A percentile compares a stretch with the other conserved stretches of the same genome.
These are phyloP conservation scores for Gypsophila paniculata DNA, from an alignment of 179 eudicot species.

Conservation along the genomic window DNA sequence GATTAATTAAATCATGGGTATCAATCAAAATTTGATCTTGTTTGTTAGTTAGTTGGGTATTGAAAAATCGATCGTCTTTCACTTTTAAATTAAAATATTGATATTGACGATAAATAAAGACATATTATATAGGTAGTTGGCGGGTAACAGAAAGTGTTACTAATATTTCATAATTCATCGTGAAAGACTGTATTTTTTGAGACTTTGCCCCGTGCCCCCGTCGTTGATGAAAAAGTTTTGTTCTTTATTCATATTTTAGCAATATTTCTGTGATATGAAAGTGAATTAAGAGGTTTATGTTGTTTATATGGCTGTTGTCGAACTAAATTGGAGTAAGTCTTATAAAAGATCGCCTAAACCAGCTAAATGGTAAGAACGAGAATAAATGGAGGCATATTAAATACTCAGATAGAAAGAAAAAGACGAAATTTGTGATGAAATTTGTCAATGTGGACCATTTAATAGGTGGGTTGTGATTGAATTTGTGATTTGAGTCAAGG, in stretches of 20 bases:
- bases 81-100: too few relatives aligned
- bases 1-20: constrained; percentile 9
- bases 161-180: too few relatives aligned
- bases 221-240: background rate
- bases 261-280: background rate
- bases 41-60: background rate
- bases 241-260: constrained; percentile 8
- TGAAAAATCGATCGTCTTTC: too few relatives aligned
- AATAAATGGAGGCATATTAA: too few relatives aligned
- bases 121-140: too few relatives aligned
- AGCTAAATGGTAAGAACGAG: too few relatives aligned
- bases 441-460: constrained; percentile 14
- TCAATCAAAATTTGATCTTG: background rate
- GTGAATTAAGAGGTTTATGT: background rate
- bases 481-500: constrained; percentile 7
- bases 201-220: too few relatives aligned
- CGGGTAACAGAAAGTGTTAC: too few relatives aligned
- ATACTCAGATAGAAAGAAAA: too few relatives aligned
- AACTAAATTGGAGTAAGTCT: background rate
- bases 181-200: too few relatives aligned
- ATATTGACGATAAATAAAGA: too few relatives aligned
- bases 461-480: constrained; percentile 7
- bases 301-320: background rate
- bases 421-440: background rate
- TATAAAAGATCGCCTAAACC: too few relatives aligned